Conservation (phyloP, 768 basidiomycete genomes). For the Tulasnella sp. region DNA sequence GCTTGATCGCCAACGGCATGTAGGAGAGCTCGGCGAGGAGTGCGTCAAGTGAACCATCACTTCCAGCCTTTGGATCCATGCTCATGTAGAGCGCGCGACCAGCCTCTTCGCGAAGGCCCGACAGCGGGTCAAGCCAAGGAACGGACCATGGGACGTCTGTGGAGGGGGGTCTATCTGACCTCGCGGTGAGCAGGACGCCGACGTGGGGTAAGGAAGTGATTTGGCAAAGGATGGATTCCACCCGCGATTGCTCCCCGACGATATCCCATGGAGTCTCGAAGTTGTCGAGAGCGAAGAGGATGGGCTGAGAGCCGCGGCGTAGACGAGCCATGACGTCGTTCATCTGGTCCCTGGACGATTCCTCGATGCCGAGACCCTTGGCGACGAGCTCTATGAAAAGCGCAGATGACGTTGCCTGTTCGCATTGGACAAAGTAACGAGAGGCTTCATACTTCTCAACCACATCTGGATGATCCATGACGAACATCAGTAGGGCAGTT, state of each 20-base stretch:
- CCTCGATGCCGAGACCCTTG: conserved; percentile 21
- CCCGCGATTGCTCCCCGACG: conserved; percentile 18
- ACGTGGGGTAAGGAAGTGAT: conserved; percentile 24
- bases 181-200: conserved; percentile 29
- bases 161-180: conserved; percentile 9
- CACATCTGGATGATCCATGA: conserved; percentile 24
- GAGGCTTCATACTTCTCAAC: conserved; percentile 21
- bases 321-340: conserved; percentile 22
- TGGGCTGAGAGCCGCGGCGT: no score
- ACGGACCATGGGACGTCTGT: background rate
- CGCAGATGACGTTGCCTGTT: conserved; percentile 24
- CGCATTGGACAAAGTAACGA: conserved; percentile 30
- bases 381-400: conserved; percentile 24
- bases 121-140: background rate
- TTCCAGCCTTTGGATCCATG: background rate
- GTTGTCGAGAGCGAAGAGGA: conserved; percentile 29
- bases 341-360: conserved; percentile 21
- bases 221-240: conserved; percentile 23
- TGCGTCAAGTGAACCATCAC: background rate
- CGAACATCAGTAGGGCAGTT: conserved; percentile 29
- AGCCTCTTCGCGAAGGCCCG: conserved; percentile 14
- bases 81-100: background rate
- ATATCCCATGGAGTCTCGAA: conserved; percentile 34
- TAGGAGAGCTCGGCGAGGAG: background rate
- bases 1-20: background rate